phyloP scores from a whole-genome alignment of 768 basidiomycete genomes.

The Candolleomyces aberdarensis region DNA sequence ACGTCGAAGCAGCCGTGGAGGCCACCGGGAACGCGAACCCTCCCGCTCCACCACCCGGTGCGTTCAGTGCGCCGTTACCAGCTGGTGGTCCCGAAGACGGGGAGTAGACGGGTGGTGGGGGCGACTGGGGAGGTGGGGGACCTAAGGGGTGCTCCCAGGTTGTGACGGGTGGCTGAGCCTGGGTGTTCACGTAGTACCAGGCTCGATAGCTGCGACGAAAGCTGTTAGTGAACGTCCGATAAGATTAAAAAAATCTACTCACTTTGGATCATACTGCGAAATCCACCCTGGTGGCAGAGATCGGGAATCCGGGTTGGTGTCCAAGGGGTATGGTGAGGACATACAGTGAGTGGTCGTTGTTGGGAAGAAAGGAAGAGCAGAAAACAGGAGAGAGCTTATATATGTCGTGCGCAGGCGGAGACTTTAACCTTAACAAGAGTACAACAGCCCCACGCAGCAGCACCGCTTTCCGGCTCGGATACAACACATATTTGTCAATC shows the following conservation, averaged over 20 bases:
- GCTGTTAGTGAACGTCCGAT: constrained; percentile 4
- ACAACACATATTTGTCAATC: not conserved
- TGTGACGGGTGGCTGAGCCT: constrained; percentile 56
- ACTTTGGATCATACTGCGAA: constrained; percentile 66
- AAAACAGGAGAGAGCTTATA: constrained; percentile 4
- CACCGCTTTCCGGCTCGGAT: not conserved
- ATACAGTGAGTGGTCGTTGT: constrained; percentile 33
- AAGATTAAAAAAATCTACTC: constrained; percentile 28
- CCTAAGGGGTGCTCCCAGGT: constrained; percentile 74
- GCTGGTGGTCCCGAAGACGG: constrained; percentile 35
- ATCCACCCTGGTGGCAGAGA: constrained; percentile 68
- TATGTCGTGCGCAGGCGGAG: not conserved
- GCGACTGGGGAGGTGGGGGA: constrained; percentile 33
- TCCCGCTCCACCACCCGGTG: not conserved
- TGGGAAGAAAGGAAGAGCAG: constrained; percentile 9
- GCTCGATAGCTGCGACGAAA: constrained; percentile 28
- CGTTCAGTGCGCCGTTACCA: constrained; percentile 4
- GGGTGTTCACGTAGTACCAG: constrained; percentile 72
- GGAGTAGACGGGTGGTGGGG: constrained; percentile 38
- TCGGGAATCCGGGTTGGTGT: constrained; percentile 53
- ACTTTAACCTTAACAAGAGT: not conserved
- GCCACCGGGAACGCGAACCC: constrained; percentile 9
- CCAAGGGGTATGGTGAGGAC: constrained; percentile 35
- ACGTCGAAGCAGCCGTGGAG: not conserved
- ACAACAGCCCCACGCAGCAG: not conserved